Percentiles rank a stretch among this genome's conserved stretches.
Evolutionary conservation across 257 asterid genomes (phyloP).

Genomic region (Nicotiana obtusifolia): DNA sequence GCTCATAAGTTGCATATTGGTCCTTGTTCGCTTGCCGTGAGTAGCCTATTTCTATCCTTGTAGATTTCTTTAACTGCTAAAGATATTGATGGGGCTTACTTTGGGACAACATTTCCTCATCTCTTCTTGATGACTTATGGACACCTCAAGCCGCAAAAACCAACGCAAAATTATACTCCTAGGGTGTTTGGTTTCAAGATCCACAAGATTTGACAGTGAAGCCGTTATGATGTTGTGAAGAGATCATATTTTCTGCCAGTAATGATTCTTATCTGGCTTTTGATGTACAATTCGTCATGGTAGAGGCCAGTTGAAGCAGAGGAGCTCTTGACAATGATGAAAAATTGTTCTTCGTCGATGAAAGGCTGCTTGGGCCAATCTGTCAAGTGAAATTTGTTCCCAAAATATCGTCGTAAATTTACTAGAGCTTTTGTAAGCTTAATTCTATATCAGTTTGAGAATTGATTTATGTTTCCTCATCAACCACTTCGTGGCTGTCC

Average conservation of each 20-base stretch:
- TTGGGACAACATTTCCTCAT: slow-evolving; percentile 94
- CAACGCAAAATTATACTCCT: slow-evolving; percentile 68
- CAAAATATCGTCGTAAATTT: slow-evolving; percentile 2
- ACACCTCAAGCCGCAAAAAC: slow-evolving; percentile 86
- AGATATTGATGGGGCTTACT: slow-evolving; percentile 93
- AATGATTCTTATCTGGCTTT: slow-evolving; percentile 34
- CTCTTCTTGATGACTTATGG: slow-evolving; percentile 95
- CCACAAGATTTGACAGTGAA: slow-evolving; percentile 57
- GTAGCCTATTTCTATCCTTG: background rate
- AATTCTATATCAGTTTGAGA: slow-evolving; percentile 11
- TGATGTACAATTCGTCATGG: slow-evolving; percentile 17
- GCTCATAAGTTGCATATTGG: background rate
- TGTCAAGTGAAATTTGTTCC: slow-evolving; percentile 25
- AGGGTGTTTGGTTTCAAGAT: slow-evolving; percentile 95
- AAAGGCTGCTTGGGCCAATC: slow-evolving; percentile 18
- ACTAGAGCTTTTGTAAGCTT: slow-evolving; percentile 22
- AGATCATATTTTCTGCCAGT: slow-evolving; percentile 28
- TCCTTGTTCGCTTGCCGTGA: background rate
- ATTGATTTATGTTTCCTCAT: slow-evolving; percentile 6
- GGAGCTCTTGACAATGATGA: slow-evolving; percentile 25
- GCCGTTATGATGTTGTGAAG: slow-evolving; percentile 12
- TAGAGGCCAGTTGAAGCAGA: slow-evolving; percentile 8
- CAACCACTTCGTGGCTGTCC: background rate
- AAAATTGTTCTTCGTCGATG: slow-evolving; percentile 29
- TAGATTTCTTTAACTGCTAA: slow-evolving; percentile 46